phyloP scores from a whole-genome alignment of 768 basidiomycete species.

The Pleurotus platypus region DNA sequence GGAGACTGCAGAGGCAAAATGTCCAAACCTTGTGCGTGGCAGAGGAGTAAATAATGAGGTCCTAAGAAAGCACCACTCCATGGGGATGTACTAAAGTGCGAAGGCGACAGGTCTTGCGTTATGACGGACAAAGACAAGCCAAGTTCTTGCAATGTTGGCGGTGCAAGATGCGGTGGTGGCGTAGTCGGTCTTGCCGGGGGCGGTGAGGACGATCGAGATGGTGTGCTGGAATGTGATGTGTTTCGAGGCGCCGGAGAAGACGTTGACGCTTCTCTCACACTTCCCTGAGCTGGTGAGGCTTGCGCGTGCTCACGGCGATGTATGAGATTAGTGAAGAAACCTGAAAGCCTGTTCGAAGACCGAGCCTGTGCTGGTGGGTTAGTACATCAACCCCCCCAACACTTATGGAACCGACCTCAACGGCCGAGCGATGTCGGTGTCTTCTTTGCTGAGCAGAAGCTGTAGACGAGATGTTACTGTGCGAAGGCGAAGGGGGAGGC shows the following conservation, averaged over 20 bases:
- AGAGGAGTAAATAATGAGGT: slow-evolving; percentile 79
- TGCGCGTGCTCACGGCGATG: slow-evolving; percentile 58
- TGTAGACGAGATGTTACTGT: slow-evolving; percentile 17
- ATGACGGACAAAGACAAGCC: slow-evolving; percentile 69
- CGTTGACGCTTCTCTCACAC: slow-evolving; percentile 27
- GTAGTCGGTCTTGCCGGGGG: slow-evolving; percentile 49
- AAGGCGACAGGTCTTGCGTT: slow-evolving; percentile 66
- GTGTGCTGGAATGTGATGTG: slow-evolving; percentile 29
- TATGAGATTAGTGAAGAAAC: slow-evolving; percentile 80
- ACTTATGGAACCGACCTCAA: slow-evolving; percentile 48
- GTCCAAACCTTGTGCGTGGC: slow-evolving; percentile 83
- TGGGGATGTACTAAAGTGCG: slow-evolving; percentile 77
- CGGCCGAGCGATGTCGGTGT: slow-evolving; percentile 45
- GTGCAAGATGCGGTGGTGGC: slow-evolving; percentile 68
- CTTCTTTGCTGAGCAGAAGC: slow-evolving; percentile 31
- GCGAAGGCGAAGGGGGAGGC: slow-evolving; percentile 29
- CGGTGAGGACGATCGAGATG: slow-evolving; percentile 56
- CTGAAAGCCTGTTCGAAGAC: slow-evolving; percentile 72
- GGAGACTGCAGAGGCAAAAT: slow-evolving; percentile 78
- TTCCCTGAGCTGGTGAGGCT: slow-evolving; percentile 20
- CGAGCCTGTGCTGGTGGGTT: slow-evolving; percentile 40
- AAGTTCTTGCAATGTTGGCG: slow-evolving; percentile 72
- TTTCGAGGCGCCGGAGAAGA: slow-evolving; percentile 15
- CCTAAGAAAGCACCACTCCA: slow-evolving; percentile 75
- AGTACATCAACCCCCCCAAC: slow-evolving; percentile 4